A percentile compares a stretch with the other conserved stretches of the same genome.
phyloP scores from a whole-genome alignment of 345 rosid genomes.

The Citrus inodora region DNA sequence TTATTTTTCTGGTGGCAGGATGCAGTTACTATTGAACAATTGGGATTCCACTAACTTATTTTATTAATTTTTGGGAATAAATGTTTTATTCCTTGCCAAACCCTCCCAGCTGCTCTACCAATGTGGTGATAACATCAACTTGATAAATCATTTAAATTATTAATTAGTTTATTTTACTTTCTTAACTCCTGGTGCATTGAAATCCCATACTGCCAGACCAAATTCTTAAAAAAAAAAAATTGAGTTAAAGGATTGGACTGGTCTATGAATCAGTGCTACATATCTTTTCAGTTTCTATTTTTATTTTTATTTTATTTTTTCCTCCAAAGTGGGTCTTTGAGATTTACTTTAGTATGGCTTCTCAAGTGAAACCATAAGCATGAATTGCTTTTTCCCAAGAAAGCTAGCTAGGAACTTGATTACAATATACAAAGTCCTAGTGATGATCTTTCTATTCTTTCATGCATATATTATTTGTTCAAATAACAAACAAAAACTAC shows the following conservation, averaged over 20 bases:
- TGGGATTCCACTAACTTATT: constrained; percentile 20
- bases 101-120: neutral
- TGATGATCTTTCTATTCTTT: constrained; percentile 10
- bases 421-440: neutral
- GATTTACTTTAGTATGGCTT: neutral
- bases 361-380: neutral
- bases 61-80: constrained; percentile 23
- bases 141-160: constrained; percentile 8
- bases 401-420: neutral
- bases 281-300: too few relatives aligned
- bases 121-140: constrained; percentile 13
- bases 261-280: neutral
- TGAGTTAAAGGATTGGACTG: neutral
- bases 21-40: constrained; percentile 24
- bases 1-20: constrained; percentile 21
- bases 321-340: neutral
- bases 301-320: neutral
- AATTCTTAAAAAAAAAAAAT: neutral
- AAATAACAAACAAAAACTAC: constrained; percentile 14
- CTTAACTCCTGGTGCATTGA: constrained; percentile 1
- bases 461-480: constrained; percentile 2
- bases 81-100: constrained; percentile 31
- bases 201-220: neutral
- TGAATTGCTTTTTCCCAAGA: constrained; percentile 3
- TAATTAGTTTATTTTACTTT: neutral